Evolutionary conservation across 805 yeast genomes (phyloP).

Genomic region (Pichia manshurica): DNA sequence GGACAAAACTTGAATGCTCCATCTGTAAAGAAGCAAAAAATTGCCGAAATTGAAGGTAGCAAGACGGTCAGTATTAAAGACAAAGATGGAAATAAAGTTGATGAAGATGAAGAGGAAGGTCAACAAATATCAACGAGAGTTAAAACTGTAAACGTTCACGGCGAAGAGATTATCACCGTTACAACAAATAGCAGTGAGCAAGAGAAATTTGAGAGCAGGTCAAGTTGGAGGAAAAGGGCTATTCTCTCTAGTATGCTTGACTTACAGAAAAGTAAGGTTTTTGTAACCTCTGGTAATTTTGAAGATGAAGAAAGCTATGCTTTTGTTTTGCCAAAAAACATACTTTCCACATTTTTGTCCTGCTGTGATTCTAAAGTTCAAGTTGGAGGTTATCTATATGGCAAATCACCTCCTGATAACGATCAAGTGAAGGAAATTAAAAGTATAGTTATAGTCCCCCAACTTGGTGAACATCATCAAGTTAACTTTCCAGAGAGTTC

Average conservation of each 20-base stretch:
- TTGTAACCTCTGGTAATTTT: conserved; percentile 60
- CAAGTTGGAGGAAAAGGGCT: conserved; percentile 89
- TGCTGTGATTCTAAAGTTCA: conserved; percentile 78
- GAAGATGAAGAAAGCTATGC: conserved; percentile 51
- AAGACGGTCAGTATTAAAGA: conserved; percentile 32
- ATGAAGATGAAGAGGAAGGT: conserved; percentile 27
- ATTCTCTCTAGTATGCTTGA: conserved; percentile 69
- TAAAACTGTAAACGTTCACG: conserved; percentile 84
- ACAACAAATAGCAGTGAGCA: conserved; percentile 89
- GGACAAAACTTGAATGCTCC: conserved; percentile 95
- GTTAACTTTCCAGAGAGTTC: conserved; percentile 53
- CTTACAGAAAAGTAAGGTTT: conserved; percentile 68
- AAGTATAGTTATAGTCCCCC: conserved; percentile 78
- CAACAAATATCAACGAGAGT: conserved; percentile 75
- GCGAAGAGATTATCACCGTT: conserved; percentile 92
- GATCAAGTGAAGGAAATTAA: conserved; percentile 69
- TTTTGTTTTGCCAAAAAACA: conserved; percentile 75
- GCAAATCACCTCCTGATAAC: conserved; percentile 70
- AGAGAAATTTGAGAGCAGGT: conserved; percentile 70
- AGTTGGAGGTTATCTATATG: conserved; percentile 76
- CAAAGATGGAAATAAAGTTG: conserved; percentile 16
- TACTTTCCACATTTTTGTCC: conserved; percentile 69
- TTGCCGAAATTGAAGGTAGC: conserved; percentile 65
- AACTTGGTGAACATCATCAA: conserved; percentile 64
- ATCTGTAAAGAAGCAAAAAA: conserved; percentile 76